phyloP scores from a whole-genome alignment of 208 protist species.

The Trypanosoma platydactyli region DNA sequence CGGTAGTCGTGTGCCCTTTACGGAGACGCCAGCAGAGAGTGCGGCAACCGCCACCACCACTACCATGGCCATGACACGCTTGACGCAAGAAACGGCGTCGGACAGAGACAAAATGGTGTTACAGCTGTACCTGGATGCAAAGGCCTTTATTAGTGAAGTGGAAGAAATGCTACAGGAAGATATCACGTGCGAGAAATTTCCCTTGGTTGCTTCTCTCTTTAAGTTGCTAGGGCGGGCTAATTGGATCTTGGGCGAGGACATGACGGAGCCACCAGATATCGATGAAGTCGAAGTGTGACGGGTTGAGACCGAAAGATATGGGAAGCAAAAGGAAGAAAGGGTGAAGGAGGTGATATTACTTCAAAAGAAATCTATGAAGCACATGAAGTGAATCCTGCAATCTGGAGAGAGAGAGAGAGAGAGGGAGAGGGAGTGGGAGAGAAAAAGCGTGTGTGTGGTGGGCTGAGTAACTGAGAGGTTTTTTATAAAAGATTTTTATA shows the following conservation, averaged over 20 bases:
- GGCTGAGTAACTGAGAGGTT: too few relatives aligned
- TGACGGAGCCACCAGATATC: slow-evolving; percentile 68
- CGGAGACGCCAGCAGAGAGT: background rate
- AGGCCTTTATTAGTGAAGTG: slow-evolving; percentile 37
- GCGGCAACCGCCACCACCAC: background rate
- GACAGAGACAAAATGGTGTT: slow-evolving; percentile 88
- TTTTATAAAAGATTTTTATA: too few relatives aligned
- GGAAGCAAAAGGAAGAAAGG: too few relatives aligned
- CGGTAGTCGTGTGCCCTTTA: background rate
- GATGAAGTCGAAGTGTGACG: slow-evolving; percentile 31
- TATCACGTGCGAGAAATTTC: slow-evolving; percentile 15
- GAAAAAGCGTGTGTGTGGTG: too few relatives aligned
- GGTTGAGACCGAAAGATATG: too few relatives aligned
- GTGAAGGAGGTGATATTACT: too few relatives aligned
- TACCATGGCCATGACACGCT: slow-evolving; percentile 18
- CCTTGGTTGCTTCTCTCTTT: slow-evolving; percentile 34
- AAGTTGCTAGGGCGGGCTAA: slow-evolving; percentile 61
- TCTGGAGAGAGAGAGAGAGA: too few relatives aligned
- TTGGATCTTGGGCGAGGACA: slow-evolving; percentile 73
- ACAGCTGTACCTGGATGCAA: slow-evolving; percentile 82
- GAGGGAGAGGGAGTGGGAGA: too few relatives aligned
- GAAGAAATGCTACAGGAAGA: slow-evolving; percentile 11
- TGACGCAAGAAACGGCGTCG: slow-evolving; percentile 57
- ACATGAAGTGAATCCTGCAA: too few relatives aligned
- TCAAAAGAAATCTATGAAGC: too few relatives aligned